These are phyloP conservation scores for Bipolaris victoriae DNA, from an alignment of 2,329 filamentous ascomycete genomes.

Conservation along the genomic window DNA sequence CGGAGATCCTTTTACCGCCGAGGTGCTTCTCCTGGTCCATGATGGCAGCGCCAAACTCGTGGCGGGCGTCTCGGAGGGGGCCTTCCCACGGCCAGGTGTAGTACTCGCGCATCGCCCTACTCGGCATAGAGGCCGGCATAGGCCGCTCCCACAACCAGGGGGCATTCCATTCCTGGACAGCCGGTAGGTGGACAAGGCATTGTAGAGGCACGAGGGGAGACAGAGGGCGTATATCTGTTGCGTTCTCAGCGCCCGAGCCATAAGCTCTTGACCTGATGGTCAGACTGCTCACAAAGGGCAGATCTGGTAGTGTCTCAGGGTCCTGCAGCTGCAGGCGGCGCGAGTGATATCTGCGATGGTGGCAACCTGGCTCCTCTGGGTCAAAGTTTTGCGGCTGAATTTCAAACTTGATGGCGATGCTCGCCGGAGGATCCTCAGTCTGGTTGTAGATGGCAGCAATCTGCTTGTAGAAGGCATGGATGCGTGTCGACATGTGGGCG, in stretches of 20 bases:
- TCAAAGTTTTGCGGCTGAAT: slow-evolving; percentile 15
- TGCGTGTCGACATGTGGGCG: slow-evolving; percentile 16
- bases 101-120: slow-evolving; percentile 17
- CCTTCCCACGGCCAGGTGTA: slow-evolving; percentile 20
- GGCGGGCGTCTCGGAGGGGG: slow-evolving; percentile 19
- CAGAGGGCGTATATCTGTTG: slow-evolving; percentile 22
- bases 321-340: slow-evolving; percentile 17
- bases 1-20: slow-evolving; percentile 14
- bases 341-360: slow-evolving; percentile 19
- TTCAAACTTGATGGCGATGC: slow-evolving; percentile 12
- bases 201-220: slow-evolving; percentile 20
- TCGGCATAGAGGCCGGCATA: slow-evolving; percentile 15
- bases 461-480: slow-evolving; percentile 16
- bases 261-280: slow-evolving; percentile 1
- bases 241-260: slow-evolving; percentile 3
- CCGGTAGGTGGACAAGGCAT: slow-evolving; percentile 18
- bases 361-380: slow-evolving; percentile 11
- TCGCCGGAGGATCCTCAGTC: slow-evolving; percentile 13
- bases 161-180: slow-evolving; percentile 16
- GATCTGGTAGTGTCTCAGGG: slow-evolving; percentile 16
- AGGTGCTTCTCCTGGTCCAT: slow-evolving; percentile 17
- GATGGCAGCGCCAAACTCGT: slow-evolving; percentile 21
- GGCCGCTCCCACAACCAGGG: slow-evolving; percentile 20
- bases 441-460: slow-evolving; percentile 5
- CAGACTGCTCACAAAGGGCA: slow-evolving; percentile 14